Evolutionary conservation across 2,329 filamentous ascomycete species (phyloP).

Genomic region (Curvularia hawaiiensis): DNA sequence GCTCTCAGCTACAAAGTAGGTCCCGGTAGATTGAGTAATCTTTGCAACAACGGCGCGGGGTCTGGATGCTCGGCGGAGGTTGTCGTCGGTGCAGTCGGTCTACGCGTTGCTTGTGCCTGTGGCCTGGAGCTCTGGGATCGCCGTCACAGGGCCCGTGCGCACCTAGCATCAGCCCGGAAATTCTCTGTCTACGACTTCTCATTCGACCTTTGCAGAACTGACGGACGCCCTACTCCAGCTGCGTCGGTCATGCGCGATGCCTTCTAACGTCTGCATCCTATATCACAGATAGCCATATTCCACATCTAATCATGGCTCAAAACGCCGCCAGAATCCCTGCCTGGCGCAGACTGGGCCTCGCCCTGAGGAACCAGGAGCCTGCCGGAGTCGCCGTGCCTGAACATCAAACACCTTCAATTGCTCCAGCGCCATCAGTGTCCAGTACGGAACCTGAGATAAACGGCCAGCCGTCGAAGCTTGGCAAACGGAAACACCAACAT

Average conservation of each 20-base stretch:
- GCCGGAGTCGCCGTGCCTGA: constrained; percentile 37
- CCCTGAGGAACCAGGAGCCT: constrained; percentile 60
- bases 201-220: constrained; percentile 40
- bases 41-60: constrained; percentile 28
- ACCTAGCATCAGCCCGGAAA: constrained; percentile 35
- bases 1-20: constrained; percentile 27
- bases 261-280: constrained; percentile 24
- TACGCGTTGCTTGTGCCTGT: constrained; percentile 41
- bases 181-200: constrained; percentile 41
- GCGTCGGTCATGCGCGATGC: constrained; percentile 46
- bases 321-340: constrained; percentile 51
- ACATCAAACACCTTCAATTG: constrained; percentile 17
- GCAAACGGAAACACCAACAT: constrained; percentile 44
- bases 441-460: constrained; percentile 29
- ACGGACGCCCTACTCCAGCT: constrained; percentile 35
- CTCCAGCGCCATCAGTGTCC: constrained; percentile 17
- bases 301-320: constrained; percentile 38
- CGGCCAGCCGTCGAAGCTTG: constrained; percentile 38
- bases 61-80: constrained; percentile 31
- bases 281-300: constrained; percentile 32
- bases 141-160: constrained; percentile 24
- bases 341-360: constrained; percentile 65
- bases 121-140: constrained; percentile 41
- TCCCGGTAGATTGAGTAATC: constrained; percentile 36
- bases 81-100: constrained; percentile 29